Conservation (phyloP, 2,329 filamentous ascomycete species). For the Pseudogymnoascus sp. region DNA sequence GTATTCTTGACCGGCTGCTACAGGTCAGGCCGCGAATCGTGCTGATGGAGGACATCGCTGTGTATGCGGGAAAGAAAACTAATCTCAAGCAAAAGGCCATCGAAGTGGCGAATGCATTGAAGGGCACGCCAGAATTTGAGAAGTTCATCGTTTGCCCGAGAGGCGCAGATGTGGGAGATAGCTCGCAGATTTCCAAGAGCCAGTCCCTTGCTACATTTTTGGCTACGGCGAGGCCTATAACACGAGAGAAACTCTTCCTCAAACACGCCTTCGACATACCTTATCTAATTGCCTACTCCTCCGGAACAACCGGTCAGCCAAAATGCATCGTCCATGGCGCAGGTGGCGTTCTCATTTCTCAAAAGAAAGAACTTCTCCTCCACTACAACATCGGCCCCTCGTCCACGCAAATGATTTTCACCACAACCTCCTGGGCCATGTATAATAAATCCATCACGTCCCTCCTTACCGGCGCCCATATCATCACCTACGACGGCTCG, state of each 20-base stretch:
- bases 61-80: conserved; percentile 68
- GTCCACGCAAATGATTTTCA: conserved; percentile 46
- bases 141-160: conserved; percentile 43
- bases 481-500: conserved; percentile 69
- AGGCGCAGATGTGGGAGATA: background rate
- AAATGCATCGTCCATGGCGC: conserved; percentile 75
- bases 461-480: conserved; percentile 40
- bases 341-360: conserved; percentile 53
- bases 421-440: conserved; percentile 76
- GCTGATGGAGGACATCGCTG: conserved; percentile 68
- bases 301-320: conserved; percentile 70
- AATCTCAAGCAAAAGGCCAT: conserved; percentile 57
- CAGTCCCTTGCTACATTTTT: conserved; percentile 27
- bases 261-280: conserved; percentile 52
- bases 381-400: conserved; percentile 39
- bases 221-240: background rate
- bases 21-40: conserved; percentile 66
- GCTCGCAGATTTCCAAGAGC: conserved; percentile 23
- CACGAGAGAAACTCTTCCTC: background rate
- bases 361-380: conserved; percentile 50
- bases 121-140: conserved; percentile 51
- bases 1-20: conserved; percentile 62
- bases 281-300: conserved; percentile 66
- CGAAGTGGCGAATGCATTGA: conserved; percentile 55
- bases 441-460: conserved; percentile 52